phyloP scores from a whole-genome alignment of 495 filamentous ascomycete species.

The Penicillium coprophilum region DNA sequence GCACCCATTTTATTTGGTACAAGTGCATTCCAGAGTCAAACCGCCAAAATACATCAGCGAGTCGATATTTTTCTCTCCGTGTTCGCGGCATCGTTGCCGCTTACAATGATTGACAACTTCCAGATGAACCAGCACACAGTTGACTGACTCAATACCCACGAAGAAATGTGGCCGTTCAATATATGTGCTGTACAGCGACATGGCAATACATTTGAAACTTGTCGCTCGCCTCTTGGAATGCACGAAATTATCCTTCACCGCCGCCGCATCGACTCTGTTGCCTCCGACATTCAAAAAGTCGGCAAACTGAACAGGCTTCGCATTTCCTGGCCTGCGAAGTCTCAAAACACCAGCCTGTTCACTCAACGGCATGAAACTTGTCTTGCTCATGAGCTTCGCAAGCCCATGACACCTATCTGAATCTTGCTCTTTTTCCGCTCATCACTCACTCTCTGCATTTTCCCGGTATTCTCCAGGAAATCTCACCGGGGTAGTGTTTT shows the following conservation, averaged over 20 bases:
- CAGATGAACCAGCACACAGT: not conserved
- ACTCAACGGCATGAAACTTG: slow-evolving; percentile 36
- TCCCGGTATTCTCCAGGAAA: slow-evolving; percentile 45
- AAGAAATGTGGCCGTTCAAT: not conserved
- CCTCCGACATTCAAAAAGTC: slow-evolving; percentile 26
- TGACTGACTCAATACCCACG: not conserved
- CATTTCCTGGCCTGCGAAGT: slow-evolving; percentile 34
- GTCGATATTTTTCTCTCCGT: not conserved
- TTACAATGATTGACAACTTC: not conserved
- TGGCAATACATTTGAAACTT: not conserved
- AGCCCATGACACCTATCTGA: slow-evolving; percentile 36
- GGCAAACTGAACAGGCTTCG: slow-evolving; percentile 35
- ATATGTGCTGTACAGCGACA: not conserved
- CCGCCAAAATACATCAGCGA: not conserved
- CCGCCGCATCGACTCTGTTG: not conserved
- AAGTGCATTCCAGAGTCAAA: not conserved
- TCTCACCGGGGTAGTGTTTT: slow-evolving; percentile 36
- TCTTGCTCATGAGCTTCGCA: slow-evolving; percentile 34
- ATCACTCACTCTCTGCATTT: slow-evolving; percentile 36
- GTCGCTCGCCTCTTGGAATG: not conserved
- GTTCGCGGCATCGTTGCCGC: not conserved
- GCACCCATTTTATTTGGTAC: not conserved
- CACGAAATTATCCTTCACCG: not conserved
- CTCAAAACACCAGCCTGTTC: slow-evolving; percentile 42
- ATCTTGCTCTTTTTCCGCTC: slow-evolving; percentile 34